Percentiles rank a stretch among this genome's conserved stretches.
Evolutionary conservation across 805 yeast genomes (phyloP).

Genomic region (Suhomyces vadensis): DNA sequence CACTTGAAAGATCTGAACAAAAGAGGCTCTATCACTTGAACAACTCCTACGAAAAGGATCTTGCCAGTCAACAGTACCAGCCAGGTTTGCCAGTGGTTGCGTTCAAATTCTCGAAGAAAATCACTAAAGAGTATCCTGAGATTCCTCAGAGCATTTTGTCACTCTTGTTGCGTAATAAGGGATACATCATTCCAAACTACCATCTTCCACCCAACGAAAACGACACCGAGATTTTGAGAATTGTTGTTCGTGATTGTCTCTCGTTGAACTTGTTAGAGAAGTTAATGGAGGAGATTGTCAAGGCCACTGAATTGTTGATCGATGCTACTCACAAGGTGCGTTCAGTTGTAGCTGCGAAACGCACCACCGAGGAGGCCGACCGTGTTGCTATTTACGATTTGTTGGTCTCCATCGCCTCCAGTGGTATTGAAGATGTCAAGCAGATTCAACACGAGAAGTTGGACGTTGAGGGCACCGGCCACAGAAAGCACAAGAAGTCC

Average conservation of each 20-base stretch:
- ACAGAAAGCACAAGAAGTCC: constrained; percentile 27
- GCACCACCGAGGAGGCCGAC: constrained; percentile 23
- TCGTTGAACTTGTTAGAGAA: constrained; percentile 45
- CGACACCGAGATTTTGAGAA: constrained; percentile 71
- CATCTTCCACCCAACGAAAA: constrained; percentile 67
- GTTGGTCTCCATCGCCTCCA: constrained; percentile 55
- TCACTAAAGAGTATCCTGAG: constrained; percentile 65
- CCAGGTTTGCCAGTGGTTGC: constrained; percentile 91
- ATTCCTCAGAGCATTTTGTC: constrained; percentile 81
- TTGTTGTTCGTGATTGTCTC: constrained; percentile 75
- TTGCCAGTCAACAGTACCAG: constrained; percentile 49
- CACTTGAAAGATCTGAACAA: constrained; percentile 28
- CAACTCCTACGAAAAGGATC: constrained; percentile 11
- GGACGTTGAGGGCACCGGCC: constrained; percentile 22
- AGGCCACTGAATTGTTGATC: constrained; percentile 53
- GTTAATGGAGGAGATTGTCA: constrained; percentile 56
- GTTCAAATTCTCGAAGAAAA: constrained; percentile 65
- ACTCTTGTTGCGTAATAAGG: constrained; percentile 58
- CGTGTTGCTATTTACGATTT: constrained; percentile 46
- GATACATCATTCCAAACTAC: constrained; percentile 68
- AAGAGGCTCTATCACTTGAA: constrained; percentile 20
- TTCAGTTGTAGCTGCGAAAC: constrained; percentile 17
- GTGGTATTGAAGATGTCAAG: constrained; percentile 47
- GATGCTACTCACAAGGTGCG: constrained; percentile 47
- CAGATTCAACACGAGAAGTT: constrained; percentile 20